Percentiles rank a stretch among this genome's conserved stretches.
Evolutionary conservation across 1,284 basidiomycete genomes (phyloP).

Genomic region (Apiotrichum akiyoshidainum): DNA sequence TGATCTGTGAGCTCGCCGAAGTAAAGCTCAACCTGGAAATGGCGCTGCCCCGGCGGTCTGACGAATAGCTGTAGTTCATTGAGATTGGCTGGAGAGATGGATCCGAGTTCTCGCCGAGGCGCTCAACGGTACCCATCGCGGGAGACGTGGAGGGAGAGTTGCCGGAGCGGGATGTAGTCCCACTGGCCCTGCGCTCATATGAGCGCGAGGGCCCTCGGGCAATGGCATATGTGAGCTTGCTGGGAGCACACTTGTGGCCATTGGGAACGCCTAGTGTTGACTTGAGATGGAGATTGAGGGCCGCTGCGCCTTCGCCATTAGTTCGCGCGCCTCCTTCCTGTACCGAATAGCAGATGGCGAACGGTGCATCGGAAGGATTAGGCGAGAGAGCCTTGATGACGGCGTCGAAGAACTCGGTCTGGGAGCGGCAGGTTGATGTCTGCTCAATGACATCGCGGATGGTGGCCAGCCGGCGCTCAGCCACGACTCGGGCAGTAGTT

Average conservation of each 20-base stretch:
- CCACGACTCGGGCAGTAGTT: conserved; percentile 20
- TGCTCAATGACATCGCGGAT: conserved; percentile 20
- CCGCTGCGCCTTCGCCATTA: background rate
- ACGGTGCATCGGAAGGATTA: conserved; percentile 28
- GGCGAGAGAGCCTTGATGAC: conserved; percentile 18
- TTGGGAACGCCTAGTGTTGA: conserved; percentile 23
- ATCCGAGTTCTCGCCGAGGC: no score
- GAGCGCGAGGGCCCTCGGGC: background rate
- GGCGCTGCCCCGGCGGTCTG: no score
- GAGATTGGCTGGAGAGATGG: no score
- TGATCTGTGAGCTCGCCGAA: no score
- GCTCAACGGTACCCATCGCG: no score
- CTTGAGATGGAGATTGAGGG: conserved; percentile 17
- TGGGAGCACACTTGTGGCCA: conserved; percentile 17
- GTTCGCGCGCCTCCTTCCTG: background rate
- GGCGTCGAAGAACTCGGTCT: conserved; percentile 14
- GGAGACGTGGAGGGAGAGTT: background rate
- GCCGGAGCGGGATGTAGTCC: background rate
- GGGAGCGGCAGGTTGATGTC: conserved; percentile 14
- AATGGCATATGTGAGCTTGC: background rate
- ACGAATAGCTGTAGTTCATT: no score
- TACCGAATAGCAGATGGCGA: conserved; percentile 26
- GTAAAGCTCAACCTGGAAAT: no score
- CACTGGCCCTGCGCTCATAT: background rate
- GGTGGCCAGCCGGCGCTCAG: conserved; percentile 20